A percentile compares a stretch with the other conserved stretches of the same genome.
phyloP scores from a whole-genome alignment of 768 basidiomycete genomes.

The Termitomyces sp. region DNA sequence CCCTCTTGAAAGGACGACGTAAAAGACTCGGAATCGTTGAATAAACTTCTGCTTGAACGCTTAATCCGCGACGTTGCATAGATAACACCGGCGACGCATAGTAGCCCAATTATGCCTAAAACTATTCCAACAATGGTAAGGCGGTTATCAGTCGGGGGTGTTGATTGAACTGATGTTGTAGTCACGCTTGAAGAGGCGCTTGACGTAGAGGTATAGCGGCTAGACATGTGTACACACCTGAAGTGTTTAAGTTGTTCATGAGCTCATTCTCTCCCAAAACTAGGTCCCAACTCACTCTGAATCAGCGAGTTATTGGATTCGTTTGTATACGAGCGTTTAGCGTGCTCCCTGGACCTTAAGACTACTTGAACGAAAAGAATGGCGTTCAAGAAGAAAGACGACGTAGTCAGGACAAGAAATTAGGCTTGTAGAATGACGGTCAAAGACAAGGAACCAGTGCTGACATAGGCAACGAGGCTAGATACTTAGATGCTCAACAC shows the following conservation, averaged over 20 bases:
- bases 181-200: background rate
- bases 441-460: background rate
- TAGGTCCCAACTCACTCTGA: background rate
- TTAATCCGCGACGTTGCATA: conserved; percentile 8
- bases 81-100: conserved; percentile 8
- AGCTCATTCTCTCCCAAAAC: background rate
- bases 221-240: conserved; percentile 9
- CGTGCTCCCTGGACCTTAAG: background rate
- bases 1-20: conserved; percentile 19
- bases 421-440: background rate
- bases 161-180: conserved; percentile 1
- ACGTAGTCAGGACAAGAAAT: background rate
- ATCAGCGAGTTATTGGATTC: no score
- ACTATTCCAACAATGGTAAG: conserved; percentile 6
- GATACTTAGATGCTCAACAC: background rate
- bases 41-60: background rate
- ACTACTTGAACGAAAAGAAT: conserved; percentile 28
- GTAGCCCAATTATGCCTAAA: conserved; percentile 6
- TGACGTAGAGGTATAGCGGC: background rate
- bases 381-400: conserved; percentile 21
- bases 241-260: background rate
- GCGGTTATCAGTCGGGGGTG: background rate
- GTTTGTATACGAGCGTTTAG: background rate
- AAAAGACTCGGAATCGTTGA: background rate
- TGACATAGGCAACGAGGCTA: background rate